Conservation (phyloP, 345 rosid species). For the Boechera divaricarpa region DNA sequence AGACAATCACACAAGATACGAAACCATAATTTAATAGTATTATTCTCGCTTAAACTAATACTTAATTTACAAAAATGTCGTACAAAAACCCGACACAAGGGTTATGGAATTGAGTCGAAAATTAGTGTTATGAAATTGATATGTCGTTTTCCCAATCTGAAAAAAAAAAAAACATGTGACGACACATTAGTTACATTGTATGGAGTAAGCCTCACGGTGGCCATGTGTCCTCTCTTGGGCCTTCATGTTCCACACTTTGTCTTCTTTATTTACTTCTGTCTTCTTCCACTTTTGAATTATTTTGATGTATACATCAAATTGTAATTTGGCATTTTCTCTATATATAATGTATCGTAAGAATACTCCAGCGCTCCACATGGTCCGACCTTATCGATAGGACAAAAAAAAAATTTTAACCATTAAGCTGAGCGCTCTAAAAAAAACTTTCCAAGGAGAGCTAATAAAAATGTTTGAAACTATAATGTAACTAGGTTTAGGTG, state of each 20-base stretch:
- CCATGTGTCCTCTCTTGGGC: conserved; percentile 41
- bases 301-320: conserved; percentile 35
- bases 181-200: conserved; percentile 31
- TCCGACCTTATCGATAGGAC: conserved; percentile 26
- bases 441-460: conserved; percentile 3
- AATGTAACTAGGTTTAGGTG: conserved; percentile 9
- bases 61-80: conserved; percentile 17
- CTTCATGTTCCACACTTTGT: conserved; percentile 37
- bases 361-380: conserved; percentile 44
- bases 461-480: conserved; percentile 14
- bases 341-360: conserved; percentile 1
- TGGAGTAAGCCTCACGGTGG: conserved; percentile 37
- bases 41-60: conserved; percentile 9
- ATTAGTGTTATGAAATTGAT: not conserved
- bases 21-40: conserved; percentile 6
- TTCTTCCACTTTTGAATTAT: conserved; percentile 27
- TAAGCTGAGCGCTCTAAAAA: conserved; percentile 7
- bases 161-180: conserved; percentile 26
- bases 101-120: conserved; percentile 26
- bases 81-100: conserved; percentile 37
- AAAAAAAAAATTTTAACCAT: not conserved
- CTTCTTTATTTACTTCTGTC: conserved; percentile 12
- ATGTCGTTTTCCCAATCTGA: conserved; percentile 35
- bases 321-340: conserved; percentile 33
- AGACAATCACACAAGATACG: conserved; percentile 42